Percentiles rank a stretch among this genome's conserved stretches.
These are phyloP conservation scores for Solanum lignicaule DNA, from an alignment of 257 asterid genomes.

Conservation along the genomic window DNA sequence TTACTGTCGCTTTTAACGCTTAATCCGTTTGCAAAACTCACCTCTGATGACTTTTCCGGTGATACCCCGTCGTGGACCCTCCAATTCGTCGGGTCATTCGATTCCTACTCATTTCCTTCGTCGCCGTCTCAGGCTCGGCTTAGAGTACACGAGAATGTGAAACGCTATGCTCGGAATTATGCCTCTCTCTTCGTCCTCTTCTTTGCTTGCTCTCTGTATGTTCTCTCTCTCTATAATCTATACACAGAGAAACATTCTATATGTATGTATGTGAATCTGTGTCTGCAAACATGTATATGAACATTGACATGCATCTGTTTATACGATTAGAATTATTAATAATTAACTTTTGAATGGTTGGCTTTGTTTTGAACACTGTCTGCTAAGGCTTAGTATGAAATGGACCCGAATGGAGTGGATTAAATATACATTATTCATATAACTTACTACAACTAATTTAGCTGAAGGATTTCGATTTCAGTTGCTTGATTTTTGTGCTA, in stretches of 20 bases:
- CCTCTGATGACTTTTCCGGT: slow-evolving; percentile 55
- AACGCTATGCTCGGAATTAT: slow-evolving; percentile 82
- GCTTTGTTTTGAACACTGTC: not conserved
- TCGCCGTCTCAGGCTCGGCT: slow-evolving; percentile 80
- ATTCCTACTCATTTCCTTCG: slow-evolving; percentile 78
- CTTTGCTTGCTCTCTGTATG: slow-evolving; percentile 78
- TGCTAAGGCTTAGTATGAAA: not conserved
- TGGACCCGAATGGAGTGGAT: not conserved
- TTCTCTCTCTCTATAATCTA: not conserved
- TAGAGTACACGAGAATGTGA: slow-evolving; percentile 86
- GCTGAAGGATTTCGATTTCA: not conserved
- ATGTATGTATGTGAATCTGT: not conserved
- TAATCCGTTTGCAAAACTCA: slow-evolving; percentile 79
- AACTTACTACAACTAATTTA: not conserved
- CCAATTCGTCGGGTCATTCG: slow-evolving; percentile 50
- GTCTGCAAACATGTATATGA: not conserved
- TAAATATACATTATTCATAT: not conserved
- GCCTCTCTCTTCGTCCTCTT: slow-evolving; percentile 54
- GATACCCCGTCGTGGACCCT: slow-evolving; percentile 74
- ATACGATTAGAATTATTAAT: not conserved
- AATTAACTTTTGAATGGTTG: not conserved
- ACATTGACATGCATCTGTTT: not conserved
- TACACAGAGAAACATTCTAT: not conserved
- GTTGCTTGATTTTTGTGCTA: not conserved
- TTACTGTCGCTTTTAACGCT: slow-evolving; percentile 67